Conservation (phyloP, 2,329 filamentous ascomycete species). For the Beauveria scarabaeidicola region DNA sequence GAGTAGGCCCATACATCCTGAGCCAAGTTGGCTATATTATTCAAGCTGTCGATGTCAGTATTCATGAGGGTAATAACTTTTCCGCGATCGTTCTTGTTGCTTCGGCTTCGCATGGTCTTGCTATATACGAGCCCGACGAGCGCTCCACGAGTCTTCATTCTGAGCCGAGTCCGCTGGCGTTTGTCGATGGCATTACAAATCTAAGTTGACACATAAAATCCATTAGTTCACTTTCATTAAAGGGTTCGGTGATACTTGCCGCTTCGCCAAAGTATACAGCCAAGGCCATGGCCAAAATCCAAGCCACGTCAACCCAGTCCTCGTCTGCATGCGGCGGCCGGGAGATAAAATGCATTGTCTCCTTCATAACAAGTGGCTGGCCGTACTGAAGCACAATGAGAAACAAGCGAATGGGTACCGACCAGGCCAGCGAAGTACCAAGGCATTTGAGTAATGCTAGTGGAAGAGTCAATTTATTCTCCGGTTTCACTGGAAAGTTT, state of each 20-base stretch:
- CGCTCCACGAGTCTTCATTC: background rate
- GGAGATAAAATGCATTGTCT: background rate
- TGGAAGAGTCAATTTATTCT: background rate
- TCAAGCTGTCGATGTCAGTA: background rate
- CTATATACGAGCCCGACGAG: background rate
- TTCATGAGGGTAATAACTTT: conserved; percentile 3
- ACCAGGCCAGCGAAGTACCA: background rate
- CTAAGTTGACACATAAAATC: background rate
- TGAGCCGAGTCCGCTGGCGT: background rate
- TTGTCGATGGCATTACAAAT: background rate
- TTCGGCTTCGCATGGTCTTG: background rate
- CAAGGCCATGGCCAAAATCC: background rate
- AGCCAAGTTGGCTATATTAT: background rate
- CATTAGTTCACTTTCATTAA: background rate
- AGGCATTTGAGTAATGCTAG: background rate
- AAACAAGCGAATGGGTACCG: background rate
- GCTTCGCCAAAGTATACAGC: background rate
- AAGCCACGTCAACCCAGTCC: background rate
- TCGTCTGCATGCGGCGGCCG: background rate
- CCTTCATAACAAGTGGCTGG: background rate
- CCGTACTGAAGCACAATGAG: background rate
- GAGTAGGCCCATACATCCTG: conserved; percentile 1
- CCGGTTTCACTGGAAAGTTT: background rate
- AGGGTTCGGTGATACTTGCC: background rate
- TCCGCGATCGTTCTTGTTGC: background rate